Conservation (phyloP, 345 rosid species). For the Arabis hirsuta region DNA sequence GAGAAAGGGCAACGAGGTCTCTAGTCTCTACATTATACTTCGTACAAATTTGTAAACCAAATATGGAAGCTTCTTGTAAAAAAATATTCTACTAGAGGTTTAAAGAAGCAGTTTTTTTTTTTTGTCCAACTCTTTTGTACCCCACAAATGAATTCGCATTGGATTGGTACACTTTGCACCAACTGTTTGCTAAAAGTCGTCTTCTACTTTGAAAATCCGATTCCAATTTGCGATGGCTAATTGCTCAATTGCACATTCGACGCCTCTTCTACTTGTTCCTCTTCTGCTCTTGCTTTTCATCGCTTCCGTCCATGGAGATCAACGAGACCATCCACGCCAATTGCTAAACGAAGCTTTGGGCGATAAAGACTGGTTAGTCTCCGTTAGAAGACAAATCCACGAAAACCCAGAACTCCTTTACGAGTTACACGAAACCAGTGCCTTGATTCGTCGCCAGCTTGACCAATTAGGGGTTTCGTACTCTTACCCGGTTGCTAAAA, state of each 20-base stretch:
- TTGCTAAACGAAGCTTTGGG: slow-evolving; percentile 51
- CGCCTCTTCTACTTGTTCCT: slow-evolving; percentile 17
- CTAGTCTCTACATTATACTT: slow-evolving; percentile 13
- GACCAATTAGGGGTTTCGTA: slow-evolving; percentile 61
- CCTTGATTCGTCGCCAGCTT: slow-evolving; percentile 69
- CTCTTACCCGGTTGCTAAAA: slow-evolving; percentile 65
- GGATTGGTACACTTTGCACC: not conserved
- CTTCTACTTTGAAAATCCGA: not conserved
- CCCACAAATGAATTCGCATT: too few species aligned
- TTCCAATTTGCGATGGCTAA: slow-evolving; percentile 12
- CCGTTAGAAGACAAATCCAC: slow-evolving; percentile 75
- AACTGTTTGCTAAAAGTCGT: not conserved
- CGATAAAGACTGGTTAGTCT: slow-evolving; percentile 66
- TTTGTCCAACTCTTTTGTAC: slow-evolving; percentile 21
- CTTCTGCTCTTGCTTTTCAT: not conserved
- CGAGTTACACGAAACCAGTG: slow-evolving; percentile 74
- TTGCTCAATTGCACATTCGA: slow-evolving; percentile 9
- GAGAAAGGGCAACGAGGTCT: slow-evolving; percentile 6
- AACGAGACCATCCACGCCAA: slow-evolving; percentile 40
- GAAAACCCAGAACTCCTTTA: slow-evolving; percentile 81
- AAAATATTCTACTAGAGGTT: slow-evolving; percentile 32
- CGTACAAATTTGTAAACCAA: slow-evolving; percentile 32
- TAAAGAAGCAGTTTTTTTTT: slow-evolving; percentile 32
- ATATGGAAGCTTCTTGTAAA: slow-evolving; percentile 31
- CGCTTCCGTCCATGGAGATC: slow-evolving; percentile 32